These are phyloP conservation scores for Sporothrix pseudoabietina DNA, from an alignment of 2,329 filamentous ascomycete species.

Conservation along the genomic window DNA sequence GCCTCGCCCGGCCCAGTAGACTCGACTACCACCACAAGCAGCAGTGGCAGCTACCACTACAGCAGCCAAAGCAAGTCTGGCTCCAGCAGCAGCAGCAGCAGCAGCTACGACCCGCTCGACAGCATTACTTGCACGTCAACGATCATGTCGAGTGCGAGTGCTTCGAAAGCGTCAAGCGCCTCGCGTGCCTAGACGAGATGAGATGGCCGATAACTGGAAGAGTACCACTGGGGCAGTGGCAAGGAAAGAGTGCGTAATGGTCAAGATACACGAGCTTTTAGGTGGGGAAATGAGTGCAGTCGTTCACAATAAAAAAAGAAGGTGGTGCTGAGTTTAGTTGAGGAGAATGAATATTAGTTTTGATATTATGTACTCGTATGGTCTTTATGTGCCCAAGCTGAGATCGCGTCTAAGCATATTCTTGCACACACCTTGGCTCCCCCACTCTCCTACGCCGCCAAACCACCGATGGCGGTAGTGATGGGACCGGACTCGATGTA, in stretches of 20 bases:
- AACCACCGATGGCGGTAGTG: slow-evolving; percentile 39
- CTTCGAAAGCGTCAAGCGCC: background rate
- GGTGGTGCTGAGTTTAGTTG: background rate
- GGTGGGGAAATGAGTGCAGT: background rate
- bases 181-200: background rate
- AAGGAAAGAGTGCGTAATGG: background rate
- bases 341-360: background rate
- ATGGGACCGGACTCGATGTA: slow-evolving; percentile 64
- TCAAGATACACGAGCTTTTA: background rate
- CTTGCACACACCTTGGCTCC: too few species aligned
- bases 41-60: background rate
- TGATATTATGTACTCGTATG: background rate
- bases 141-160: background rate
- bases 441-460: slow-evolving; percentile 18
- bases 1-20: slow-evolving; percentile 4
- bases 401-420: background rate
- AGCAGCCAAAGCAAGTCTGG: background rate
- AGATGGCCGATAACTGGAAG: background rate
- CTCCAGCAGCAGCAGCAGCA: background rate
- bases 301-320: background rate
- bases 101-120: background rate
- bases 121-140: slow-evolving; percentile 14
- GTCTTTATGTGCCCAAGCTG: background rate
- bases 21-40: background rate
- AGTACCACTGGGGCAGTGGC: background rate